Evolutionary conservation across 2,329 filamentous ascomycete genomes (phyloP).

Genomic region (Diplodia intermedia): DNA sequence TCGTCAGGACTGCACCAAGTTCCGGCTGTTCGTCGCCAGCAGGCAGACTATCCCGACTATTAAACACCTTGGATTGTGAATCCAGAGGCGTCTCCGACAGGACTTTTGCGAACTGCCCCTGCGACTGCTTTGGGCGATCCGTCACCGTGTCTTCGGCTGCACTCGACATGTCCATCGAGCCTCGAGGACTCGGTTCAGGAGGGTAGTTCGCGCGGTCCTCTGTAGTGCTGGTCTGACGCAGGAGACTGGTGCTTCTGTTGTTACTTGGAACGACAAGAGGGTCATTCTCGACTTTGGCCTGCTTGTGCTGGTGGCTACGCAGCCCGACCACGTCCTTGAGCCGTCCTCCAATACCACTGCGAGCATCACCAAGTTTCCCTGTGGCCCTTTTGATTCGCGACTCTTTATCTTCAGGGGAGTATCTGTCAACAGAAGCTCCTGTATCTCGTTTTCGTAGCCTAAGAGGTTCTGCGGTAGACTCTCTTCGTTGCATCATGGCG

Average conservation of each 20-base stretch:
- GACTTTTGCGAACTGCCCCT: slow-evolving; percentile 37
- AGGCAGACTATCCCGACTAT: slow-evolving; percentile 35
- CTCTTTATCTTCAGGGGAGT: slow-evolving; percentile 30
- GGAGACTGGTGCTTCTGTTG: slow-evolving; percentile 15
- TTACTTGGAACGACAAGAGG: slow-evolving; percentile 37
- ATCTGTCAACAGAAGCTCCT: slow-evolving; percentile 22
- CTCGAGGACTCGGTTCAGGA: slow-evolving; percentile 25
- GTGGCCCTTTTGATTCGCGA: slow-evolving; percentile 74
- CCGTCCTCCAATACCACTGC: slow-evolving; percentile 75
- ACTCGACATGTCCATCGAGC: slow-evolving; percentile 27
- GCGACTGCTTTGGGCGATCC: slow-evolving; percentile 12
- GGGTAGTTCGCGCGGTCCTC: slow-evolving; percentile 17
- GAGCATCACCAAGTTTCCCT: slow-evolving; percentile 78
- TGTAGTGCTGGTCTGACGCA: slow-evolving; percentile 5
- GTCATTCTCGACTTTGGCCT: slow-evolving; percentile 48
- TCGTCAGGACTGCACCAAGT: slow-evolving; percentile 34
- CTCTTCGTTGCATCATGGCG: slow-evolving; percentile 58
- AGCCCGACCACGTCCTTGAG: slow-evolving; percentile 84
- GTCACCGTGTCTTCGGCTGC: slow-evolving; percentile 16
- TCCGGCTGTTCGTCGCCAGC: slow-evolving; percentile 37
- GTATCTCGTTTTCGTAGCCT: slow-evolving; percentile 42
- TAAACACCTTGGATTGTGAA: slow-evolving; percentile 39
- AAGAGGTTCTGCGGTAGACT: slow-evolving; percentile 50
- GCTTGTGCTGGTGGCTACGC: slow-evolving; percentile 51
- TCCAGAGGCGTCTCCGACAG: slow-evolving; percentile 46